Percentiles rank a stretch among this genome's conserved stretches.
phyloP scores from a whole-genome alignment of 345 rosid genomes.

The Turnera subulata region DNA sequence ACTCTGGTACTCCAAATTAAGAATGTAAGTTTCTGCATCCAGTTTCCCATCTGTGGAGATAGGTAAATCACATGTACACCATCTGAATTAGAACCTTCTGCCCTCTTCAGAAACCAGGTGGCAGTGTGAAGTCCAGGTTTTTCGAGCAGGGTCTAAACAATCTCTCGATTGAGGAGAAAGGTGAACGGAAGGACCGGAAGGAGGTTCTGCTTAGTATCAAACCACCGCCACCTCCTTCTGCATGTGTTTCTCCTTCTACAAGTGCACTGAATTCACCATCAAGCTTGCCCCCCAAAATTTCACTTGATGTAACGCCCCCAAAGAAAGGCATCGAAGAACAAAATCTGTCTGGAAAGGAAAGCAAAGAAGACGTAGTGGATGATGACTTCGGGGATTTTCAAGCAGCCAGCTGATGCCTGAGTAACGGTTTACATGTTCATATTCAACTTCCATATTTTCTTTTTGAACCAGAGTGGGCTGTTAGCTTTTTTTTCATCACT shows the following conservation, averaged over 20 bases:
- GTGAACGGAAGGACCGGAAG: conserved; percentile 42
- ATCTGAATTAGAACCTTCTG: neutral
- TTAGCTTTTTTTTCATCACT: no score
- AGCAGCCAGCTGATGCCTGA: conserved; percentile 50
- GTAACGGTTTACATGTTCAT: neutral
- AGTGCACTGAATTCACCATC: conserved; percentile 37
- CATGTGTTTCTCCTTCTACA: conserved; percentile 53
- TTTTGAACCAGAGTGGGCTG: neutral
- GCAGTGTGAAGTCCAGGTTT: conserved; percentile 42
- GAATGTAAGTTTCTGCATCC: conserved; percentile 43
- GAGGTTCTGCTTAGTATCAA: conserved; percentile 54
- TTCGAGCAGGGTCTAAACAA: conserved; percentile 54
- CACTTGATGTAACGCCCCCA: conserved; percentile 25
- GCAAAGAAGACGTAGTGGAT: conserved; percentile 48
- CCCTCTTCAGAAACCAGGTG: conserved; percentile 39
- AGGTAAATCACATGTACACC: neutral
- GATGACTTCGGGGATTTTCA: conserved; percentile 99
- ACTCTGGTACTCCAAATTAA: conserved; percentile 77
- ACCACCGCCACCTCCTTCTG: conserved; percentile 84
- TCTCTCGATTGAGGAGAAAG: conserved; percentile 57
- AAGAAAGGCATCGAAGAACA: conserved; percentile 35
- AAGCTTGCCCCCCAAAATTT: conserved; percentile 28
- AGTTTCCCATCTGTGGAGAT: neutral
- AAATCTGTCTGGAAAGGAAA: conserved; percentile 22
- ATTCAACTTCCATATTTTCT: neutral